Evolutionary conservation across 768 basidiomycete species (phyloP), one percentile per base, ranked within the genome.

Genomic region (Trametes coccinea): DNA sequence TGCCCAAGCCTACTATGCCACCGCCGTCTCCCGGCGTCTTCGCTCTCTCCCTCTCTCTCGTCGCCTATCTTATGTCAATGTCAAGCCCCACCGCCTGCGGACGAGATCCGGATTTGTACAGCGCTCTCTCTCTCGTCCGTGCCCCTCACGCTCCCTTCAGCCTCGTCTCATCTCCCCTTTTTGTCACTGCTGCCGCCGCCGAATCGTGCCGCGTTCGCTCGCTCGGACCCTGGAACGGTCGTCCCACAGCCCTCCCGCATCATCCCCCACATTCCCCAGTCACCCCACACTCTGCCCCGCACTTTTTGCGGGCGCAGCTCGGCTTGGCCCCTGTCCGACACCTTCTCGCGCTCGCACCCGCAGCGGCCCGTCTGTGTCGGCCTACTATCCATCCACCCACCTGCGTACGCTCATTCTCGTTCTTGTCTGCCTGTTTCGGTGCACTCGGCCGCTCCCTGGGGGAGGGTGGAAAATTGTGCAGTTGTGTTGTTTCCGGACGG

Each of bases 81-180:
- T 22, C 22, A 22, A 22, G 22, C 22, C 22, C 22, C 22, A 11
- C 29, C 27, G 41, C 31, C 52, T 30, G 30, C 41, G 44, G 37
- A 39, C 40, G 14, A 49, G 49, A 44, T 39, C 46, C 52, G 58
- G 58, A 59, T 59, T 22, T 11, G 34, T 37, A 37, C 34, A 11
- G 34, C 34, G 34, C 34, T 37, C 53, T 49, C 34, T 5, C 34
- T 37, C 53, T 49, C 52, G 41, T 52, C 44, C 27, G 11, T 17
- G n/a, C 17, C 27, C 27, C 17, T 46, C 17, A 17, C 27, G 9
- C 22, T 51, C 45, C 16, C n/a, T 22, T 51, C 11, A 10, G n/a
- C 17, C 9, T 51, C 27, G n/a, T 14, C 40, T 52, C 31, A 10
- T 44, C 7, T 53, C 34, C 16, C 44, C 29, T 55, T 16, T 33